Percentiles rank a stretch among this genome's conserved stretches.
phyloP scores from a whole-genome alignment of 495 filamentous ascomycete genomes.

The Usnea hakonensis region DNA sequence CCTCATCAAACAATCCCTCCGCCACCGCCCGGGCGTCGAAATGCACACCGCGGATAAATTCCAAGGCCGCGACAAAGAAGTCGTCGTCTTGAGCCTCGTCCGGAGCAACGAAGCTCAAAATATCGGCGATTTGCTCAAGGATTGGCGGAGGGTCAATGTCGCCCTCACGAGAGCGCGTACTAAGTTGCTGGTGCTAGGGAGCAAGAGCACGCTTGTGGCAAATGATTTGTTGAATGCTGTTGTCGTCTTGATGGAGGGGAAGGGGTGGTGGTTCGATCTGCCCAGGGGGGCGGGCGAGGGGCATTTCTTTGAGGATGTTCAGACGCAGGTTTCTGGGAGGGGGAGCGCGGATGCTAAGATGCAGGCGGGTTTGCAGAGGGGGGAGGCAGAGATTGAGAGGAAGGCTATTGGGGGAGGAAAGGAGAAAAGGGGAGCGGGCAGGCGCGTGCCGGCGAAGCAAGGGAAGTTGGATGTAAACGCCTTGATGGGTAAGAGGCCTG shows the following conservation, averaged over 20 bases:
- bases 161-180: conserved; percentile 86
- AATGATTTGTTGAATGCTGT: conserved; percentile 72
- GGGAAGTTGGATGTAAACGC: conserved; percentile 16
- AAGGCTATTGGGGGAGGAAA: conserved; percentile 11
- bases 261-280: conserved; percentile 69
- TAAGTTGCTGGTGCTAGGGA: conserved; percentile 83
- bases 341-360: conserved; percentile 9
- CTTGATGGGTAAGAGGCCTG: conserved; percentile 36
- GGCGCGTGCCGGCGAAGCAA: conserved; percentile 19
- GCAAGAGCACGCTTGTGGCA: conserved; percentile 62
- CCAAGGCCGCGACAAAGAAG: conserved; percentile 90
- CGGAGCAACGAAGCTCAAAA: conserved; percentile 70
- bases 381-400: conserved; percentile 1
- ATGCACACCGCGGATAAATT: conserved; percentile 96
- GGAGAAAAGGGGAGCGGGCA: conserved; percentile 9
- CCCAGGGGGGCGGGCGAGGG: conserved; percentile 51
- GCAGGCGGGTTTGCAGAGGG: conserved; percentile 6
- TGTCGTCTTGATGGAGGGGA: conserved; percentile 63
- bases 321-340: conserved; percentile 32
- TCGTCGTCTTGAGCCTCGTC: conserved; percentile 78
- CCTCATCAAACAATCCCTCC: conserved; percentile 48
- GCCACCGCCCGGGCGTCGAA: conserved; percentile 57
- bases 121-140: conserved; percentile 82
- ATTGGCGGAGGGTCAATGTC: conserved; percentile 92
- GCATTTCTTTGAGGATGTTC: conserved; percentile 55